Base-by-base conservation (phyloP, 1,284 basidiomycete species). In the Leccinum pachyderme region DNA sequence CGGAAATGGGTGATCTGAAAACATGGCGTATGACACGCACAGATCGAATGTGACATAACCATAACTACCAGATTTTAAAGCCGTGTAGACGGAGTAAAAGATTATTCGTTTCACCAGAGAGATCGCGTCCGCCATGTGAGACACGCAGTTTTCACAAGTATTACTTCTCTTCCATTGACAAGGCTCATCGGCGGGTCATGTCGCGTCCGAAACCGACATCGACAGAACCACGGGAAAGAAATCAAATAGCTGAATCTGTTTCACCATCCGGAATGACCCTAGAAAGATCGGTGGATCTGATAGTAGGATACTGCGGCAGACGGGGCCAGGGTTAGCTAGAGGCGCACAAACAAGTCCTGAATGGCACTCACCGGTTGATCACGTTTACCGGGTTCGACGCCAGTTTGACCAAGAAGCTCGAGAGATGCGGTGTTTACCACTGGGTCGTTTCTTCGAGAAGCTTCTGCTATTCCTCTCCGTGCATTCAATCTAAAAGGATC, bases 401-500 rank as follows among this genome's bases (percentile, higher is more conserved):
- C n/a, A n/a, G 7, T 18, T 28, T 47, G 45, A 12, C n/a, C n/a
- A 15, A 47, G 45, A 27, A 47, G 45, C 11, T 47, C 27, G 45
- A 47, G 7, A 31, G 43, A n/a, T n/a, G 25, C 6, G 18, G 45
- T 49, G 33, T 49, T 35, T 13, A 32, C 32, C 2, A 52, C 39
- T 9, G 56, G 22, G 15, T 49, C 37, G 3, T 43, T 41, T 13
- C 15, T 32, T 37, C 44, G 27, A 5, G 44, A 44, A 13, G 11
- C 15, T 13, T 55, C 37, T 24, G 37, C n/a, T 7, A 47, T 33
- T 8, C 12, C 39, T 22, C 27, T 51, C 2, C 57, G 48, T 2
- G 57, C 39, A 8, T 59, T 59, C 31, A 59, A 35, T 27, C 57
- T 59, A 33, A n/a, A 27, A 37, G 7, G 18, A 12, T n/a, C 28